A percentile compares a stretch with the other conserved stretches of the same genome.
phyloP scores from a whole-genome alignment of 768 basidiomycete species.

The Naganishia friedmannii region DNA sequence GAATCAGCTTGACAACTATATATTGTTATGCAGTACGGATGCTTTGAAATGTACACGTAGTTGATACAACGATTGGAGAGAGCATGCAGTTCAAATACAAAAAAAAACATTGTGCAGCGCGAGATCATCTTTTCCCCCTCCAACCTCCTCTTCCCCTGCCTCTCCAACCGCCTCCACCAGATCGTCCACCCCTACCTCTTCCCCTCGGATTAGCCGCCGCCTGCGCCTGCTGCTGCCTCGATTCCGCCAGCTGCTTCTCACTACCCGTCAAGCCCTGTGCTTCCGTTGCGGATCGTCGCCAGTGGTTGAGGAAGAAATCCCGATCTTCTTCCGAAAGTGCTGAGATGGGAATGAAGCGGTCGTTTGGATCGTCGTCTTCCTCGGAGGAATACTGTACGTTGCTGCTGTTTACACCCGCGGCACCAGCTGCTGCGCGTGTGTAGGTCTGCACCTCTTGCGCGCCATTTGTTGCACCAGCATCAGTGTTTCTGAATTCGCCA shows the following conservation, averaged over 20 bases:
- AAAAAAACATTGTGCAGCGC: too few relatives aligned
- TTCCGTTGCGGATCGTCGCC: constrained; percentile 21
- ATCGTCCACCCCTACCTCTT: constrained; percentile 14
- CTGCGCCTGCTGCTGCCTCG: neutral
- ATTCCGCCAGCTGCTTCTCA: constrained; percentile 23
- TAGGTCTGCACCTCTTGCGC: neutral
- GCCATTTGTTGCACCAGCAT: neutral
- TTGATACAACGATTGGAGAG: too few relatives aligned
- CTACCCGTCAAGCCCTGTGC: constrained; percentile 10
- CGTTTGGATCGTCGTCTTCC: constrained; percentile 5
- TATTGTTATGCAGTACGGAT: neutral
- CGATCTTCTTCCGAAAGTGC: constrained; percentile 8
- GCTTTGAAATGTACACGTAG: neutral
- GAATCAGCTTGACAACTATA: neutral
- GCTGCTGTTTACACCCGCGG: neutral
- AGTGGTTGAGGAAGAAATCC: constrained; percentile 23
- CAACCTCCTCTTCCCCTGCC: constrained; percentile 8
- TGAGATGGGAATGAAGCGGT: constrained; percentile 18
- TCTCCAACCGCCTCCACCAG: constrained; percentile 1
- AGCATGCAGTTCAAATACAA: too few relatives aligned
- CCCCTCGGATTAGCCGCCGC: neutral
- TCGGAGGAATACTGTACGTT: neutral
- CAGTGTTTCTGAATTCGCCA: neutral
- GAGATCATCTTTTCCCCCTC: constrained; percentile 14
- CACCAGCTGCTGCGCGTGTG: neutral